Evolutionary conservation across 1,284 basidiomycete genomes (phyloP).

Genomic region (Cystobasidiaceae sp.): DNA sequence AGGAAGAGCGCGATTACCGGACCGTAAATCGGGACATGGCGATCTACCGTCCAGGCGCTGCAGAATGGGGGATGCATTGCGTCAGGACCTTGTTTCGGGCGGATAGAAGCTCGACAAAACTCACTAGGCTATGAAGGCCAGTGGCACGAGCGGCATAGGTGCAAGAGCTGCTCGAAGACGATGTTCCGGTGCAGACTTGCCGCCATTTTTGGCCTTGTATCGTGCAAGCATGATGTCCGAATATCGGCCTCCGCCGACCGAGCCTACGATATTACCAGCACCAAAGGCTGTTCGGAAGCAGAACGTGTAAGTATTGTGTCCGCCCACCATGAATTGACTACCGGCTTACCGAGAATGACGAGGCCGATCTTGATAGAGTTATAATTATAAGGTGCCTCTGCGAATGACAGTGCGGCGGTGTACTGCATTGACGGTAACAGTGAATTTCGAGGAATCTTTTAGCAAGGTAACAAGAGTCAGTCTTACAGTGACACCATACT

Average conservation of each 20-base stretch:
- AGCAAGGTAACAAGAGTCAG: not conserved
- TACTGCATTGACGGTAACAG: constrained; percentile 56
- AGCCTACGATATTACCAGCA: constrained; percentile 51
- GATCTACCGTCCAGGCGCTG: constrained; percentile 20
- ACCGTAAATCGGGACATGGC: constrained; percentile 32
- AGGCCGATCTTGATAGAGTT: constrained; percentile 66
- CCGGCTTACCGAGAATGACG: constrained; percentile 55
- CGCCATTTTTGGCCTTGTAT: constrained; percentile 59
- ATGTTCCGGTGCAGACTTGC: constrained; percentile 55
- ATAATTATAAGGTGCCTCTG: constrained; percentile 59
- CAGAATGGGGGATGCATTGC: too few species aligned
- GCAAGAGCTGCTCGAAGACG: constrained; percentile 35
- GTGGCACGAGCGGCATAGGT: constrained; percentile 41
- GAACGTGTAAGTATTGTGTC: not conserved
- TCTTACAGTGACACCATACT: constrained; percentile 6
- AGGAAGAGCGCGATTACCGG: constrained; percentile 31
- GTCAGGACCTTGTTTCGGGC: too few species aligned
- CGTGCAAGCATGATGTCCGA: constrained; percentile 61
- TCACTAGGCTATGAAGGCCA: constrained; percentile 58
- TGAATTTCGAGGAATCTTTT: constrained; percentile 52
- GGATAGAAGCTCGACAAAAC: not conserved
- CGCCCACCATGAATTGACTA: not conserved
- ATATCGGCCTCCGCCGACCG: constrained; percentile 62
- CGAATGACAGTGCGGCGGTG: constrained; percentile 58
- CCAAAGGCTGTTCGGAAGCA: constrained; percentile 54